Evolutionary conservation across 2,329 filamentous ascomycete genomes (phyloP).

Genomic region (Hymenoscyphus infarciens): DNA sequence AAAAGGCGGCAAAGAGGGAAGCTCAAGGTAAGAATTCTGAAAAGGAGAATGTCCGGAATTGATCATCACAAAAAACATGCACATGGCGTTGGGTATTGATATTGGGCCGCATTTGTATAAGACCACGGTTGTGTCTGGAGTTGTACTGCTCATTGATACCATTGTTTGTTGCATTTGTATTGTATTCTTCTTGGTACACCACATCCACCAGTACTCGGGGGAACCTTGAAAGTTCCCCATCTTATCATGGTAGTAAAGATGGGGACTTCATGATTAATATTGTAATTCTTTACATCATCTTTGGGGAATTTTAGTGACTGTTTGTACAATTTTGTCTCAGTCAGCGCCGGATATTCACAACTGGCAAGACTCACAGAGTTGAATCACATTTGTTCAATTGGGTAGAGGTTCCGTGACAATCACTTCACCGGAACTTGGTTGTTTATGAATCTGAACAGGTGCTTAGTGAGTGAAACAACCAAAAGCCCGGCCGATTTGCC

Average conservation of each 20-base stretch:
- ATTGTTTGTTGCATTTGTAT: slow-evolving; percentile 7
- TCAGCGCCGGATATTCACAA: too few relatives aligned
- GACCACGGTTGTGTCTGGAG: not conserved
- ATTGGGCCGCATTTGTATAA: not conserved
- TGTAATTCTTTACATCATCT: not conserved
- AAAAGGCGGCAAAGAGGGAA: slow-evolving; percentile 32
- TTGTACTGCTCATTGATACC: slow-evolving; percentile 13
- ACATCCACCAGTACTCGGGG: not conserved
- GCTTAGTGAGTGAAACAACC: not conserved
- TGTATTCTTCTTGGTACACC: not conserved
- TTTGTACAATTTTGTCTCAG: not conserved
- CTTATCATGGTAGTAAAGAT: not conserved
- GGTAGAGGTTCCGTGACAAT: too few relatives aligned
- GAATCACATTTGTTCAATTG: too few relatives aligned
- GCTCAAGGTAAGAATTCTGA: slow-evolving; percentile 11
- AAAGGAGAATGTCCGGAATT: slow-evolving; percentile 24
- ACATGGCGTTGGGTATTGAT: not conserved
- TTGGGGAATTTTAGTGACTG: not conserved
- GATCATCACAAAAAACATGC: slow-evolving; percentile 1
- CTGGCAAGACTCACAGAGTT: too few relatives aligned
- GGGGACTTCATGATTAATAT: not conserved
- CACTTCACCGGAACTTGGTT: too few relatives aligned
- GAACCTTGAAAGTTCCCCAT: not conserved
- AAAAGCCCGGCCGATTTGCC: not conserved
- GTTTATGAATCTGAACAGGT: not conserved